Percentiles rank a stretch among this genome's conserved stretches.
phyloP scores from a whole-genome alignment of 805 yeast species.

The Zygoascus flipseniorum region DNA sequence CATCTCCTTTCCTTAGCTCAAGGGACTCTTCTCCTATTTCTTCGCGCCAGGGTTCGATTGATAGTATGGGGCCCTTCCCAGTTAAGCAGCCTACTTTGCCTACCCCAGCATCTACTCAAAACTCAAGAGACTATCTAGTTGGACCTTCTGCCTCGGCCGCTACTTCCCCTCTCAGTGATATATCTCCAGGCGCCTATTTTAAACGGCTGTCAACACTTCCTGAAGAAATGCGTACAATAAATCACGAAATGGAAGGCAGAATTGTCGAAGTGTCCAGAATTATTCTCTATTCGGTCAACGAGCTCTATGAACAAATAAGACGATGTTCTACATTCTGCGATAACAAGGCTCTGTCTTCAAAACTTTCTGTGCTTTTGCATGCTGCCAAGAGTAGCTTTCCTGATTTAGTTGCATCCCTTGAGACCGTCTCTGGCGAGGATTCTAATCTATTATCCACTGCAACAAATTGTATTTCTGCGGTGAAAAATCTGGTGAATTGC shows the following conservation, averaged over 20 bases:
- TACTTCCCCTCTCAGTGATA: slow-evolving; percentile 11
- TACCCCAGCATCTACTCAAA: background rate
- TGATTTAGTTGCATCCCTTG: slow-evolving; percentile 47
- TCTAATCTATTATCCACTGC: slow-evolving; percentile 29
- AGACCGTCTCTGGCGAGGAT: slow-evolving; percentile 18
- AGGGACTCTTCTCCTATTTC: background rate
- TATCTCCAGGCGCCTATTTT: slow-evolving; percentile 41
- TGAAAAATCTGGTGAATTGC: slow-evolving; percentile 42
- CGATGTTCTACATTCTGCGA: slow-evolving; percentile 14
- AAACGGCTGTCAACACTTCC: slow-evolving; percentile 42
- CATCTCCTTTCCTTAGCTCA: background rate
- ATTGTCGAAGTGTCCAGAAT: slow-evolving; percentile 48
- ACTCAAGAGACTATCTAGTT: background rate
- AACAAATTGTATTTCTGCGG: slow-evolving; percentile 35
- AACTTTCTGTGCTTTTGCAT: slow-evolving; percentile 9
- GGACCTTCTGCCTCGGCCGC: slow-evolving; percentile 2
- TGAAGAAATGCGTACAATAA: slow-evolving; percentile 31
- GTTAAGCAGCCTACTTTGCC: background rate
- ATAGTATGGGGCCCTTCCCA: background rate
- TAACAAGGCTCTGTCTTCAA: slow-evolving; percentile 9
- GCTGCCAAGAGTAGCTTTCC: slow-evolving; percentile 13
- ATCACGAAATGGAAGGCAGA: slow-evolving; percentile 11
- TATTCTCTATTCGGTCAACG: slow-evolving; percentile 52
- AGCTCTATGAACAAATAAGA: slow-evolving; percentile 37
- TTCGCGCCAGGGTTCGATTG: background rate